Conservation (phyloP, 306 rosid species). For the Dalbergia cochinchinensis region DNA sequence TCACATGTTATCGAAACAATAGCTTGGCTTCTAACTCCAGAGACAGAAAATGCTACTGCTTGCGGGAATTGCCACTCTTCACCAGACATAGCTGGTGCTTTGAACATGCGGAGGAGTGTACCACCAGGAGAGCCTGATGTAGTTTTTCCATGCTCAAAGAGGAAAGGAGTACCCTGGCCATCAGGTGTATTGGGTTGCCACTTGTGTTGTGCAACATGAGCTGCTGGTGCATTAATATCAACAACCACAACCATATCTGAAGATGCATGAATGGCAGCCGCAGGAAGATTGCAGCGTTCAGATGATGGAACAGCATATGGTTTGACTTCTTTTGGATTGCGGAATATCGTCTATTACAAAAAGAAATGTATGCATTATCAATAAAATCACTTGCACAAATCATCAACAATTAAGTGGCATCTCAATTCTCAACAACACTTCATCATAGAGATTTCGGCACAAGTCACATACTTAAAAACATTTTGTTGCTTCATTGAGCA, state of each 20-base stretch:
- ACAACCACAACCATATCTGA: slow-evolving; percentile 85
- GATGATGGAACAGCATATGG: slow-evolving; percentile 85
- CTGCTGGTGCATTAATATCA: slow-evolving; percentile 90
- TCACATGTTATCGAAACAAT: slow-evolving; percentile 83
- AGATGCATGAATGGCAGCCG: slow-evolving; percentile 88
- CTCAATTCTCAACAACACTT: neutral
- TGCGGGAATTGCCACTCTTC: slow-evolving; percentile 90
- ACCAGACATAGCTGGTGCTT: slow-evolving; percentile 70
- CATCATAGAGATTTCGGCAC: slow-evolving; percentile 21
- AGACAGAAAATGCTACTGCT: slow-evolving; percentile 81
- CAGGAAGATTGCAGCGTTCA: slow-evolving; percentile 97
- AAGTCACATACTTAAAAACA: neutral
- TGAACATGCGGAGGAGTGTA: slow-evolving; percentile 90
- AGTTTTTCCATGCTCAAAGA: slow-evolving; percentile 88
- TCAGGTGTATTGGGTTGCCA: slow-evolving; percentile 99
- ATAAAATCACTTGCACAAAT: slow-evolving; percentile 29
- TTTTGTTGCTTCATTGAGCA: slow-evolving; percentile 1
- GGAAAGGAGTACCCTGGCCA: slow-evolving; percentile 98
- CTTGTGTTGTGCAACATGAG: slow-evolving; percentile 88
- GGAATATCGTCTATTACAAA: slow-evolving; percentile 84
- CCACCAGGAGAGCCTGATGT: slow-evolving; percentile 76
- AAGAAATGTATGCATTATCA: slow-evolving; percentile 35
- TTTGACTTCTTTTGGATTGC: slow-evolving; percentile 89
- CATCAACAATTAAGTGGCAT: slow-evolving; percentile 29
- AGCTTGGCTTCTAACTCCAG: slow-evolving; percentile 88